Conservation (phyloP, 768 basidiomycete genomes). For the Kwoniella dejecticola region DNA sequence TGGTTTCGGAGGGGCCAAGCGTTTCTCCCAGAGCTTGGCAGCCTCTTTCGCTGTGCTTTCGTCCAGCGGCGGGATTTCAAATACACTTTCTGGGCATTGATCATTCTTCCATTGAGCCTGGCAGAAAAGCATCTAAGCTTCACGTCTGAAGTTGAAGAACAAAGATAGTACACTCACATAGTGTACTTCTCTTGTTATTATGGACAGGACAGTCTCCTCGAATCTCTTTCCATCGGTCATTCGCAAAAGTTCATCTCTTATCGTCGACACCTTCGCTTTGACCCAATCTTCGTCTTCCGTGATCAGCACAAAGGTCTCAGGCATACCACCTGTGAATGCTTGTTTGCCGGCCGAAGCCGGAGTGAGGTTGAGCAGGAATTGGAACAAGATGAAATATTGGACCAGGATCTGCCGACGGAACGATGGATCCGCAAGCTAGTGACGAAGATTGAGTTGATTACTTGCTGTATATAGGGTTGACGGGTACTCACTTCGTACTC, state of each 20-base stretch:
- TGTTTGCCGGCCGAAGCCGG: slow-evolving; percentile 44
- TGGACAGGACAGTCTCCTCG: slow-evolving; percentile 44
- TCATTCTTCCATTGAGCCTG: slow-evolving; percentile 54
- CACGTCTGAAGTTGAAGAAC: background rate
- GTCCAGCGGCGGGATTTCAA: slow-evolving; percentile 41
- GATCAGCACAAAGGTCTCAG: slow-evolving; percentile 43
- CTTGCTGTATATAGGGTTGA: background rate
- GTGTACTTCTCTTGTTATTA: slow-evolving; percentile 42
- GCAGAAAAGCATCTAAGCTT: background rate
- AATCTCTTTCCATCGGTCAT: slow-evolving; percentile 44
- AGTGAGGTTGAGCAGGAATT: slow-evolving; percentile 49
- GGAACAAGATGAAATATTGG: slow-evolving; percentile 52
- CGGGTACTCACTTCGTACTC: slow-evolving; percentile 41
- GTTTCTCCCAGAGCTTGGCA: slow-evolving; percentile 32
- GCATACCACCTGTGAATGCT: slow-evolving; percentile 50
- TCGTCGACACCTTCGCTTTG: slow-evolving; percentile 25
- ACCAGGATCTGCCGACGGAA: slow-evolving; percentile 51
- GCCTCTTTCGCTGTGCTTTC: slow-evolving; percentile 22
- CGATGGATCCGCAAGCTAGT: slow-evolving; percentile 44
- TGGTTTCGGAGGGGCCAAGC: slow-evolving; percentile 26
- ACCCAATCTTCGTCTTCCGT: slow-evolving; percentile 47
- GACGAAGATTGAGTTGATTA: background rate
- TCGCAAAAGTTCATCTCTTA: slow-evolving; percentile 41
- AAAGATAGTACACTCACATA: slow-evolving; percentile 32
- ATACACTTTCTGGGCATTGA: slow-evolving; percentile 40